Conservation (phyloP, 139 green algal genomes). For the Picochlorum sp. region DNA sequence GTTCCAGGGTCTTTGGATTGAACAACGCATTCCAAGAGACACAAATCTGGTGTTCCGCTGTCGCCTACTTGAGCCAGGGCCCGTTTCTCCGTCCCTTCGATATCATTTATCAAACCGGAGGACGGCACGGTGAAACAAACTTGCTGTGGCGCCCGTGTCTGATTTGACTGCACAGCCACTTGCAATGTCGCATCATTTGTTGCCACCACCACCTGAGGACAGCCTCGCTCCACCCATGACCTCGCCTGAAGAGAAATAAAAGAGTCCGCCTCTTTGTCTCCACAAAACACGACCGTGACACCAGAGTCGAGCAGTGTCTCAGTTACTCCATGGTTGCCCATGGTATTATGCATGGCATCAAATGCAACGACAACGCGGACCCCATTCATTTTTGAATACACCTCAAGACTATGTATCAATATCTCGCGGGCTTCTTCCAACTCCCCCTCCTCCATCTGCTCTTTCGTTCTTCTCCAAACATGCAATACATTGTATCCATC, state of each 20-base stretch:
- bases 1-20: slow-evolving; percentile 2
- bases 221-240: neutral
- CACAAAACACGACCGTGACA: slow-evolving; percentile 6
- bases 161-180: slow-evolving; percentile 1
- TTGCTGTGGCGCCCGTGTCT: neutral
- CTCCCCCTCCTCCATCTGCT: neutral
- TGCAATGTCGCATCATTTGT: slow-evolving; percentile 3
- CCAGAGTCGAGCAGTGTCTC: slow-evolving; percentile 1
- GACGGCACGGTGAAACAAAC: slow-evolving; percentile 3
- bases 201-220: slow-evolving; percentile 6
- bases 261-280: slow-evolving; percentile 14
- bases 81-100: slow-evolving; percentile 4
- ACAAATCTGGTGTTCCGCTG: neutral
- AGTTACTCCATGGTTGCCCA: neutral
- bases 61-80: neutral
- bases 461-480: slow-evolving; percentile 5
- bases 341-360: slow-evolving; percentile 6
- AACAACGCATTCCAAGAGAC: slow-evolving; percentile 3
- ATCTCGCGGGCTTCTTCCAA: slow-evolving; percentile 15
- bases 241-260: slow-evolving; percentile 1
- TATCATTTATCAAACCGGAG: slow-evolving; percentile 9
- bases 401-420: slow-evolving; percentile 13
- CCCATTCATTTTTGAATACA: slow-evolving; percentile 10
- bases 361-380: slow-evolving; percentile 5
- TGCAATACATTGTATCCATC: slow-evolving; percentile 46